Base-by-base conservation (phyloP, 805 yeast genomes). In the Wickerhamiella shivajii region DNA sequence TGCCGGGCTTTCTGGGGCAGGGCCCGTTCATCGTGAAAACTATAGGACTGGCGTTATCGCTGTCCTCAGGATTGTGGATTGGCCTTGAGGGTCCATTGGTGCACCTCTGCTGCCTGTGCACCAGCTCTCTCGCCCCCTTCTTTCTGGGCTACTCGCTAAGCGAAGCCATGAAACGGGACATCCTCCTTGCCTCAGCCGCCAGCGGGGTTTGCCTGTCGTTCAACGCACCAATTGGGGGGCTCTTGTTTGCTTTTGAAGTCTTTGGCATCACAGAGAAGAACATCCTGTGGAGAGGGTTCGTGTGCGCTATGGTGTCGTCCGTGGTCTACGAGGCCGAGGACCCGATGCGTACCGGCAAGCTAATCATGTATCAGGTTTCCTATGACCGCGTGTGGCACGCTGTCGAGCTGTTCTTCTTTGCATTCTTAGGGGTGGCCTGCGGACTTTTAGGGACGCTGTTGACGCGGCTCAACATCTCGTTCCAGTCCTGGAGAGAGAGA, bases 31-130 rank as follows among this genome's bases (percentile, higher is more conserved):
- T 68, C 3, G 59, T 61, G 34, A 80, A 80, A 48, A 57, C 68
- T 3, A 26, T 60, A 1, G 78, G 84, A 2, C 55, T 80, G 30
- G 57, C 72, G 5, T 55, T 78, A 29, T 74, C 76, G 11, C 74
- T 77, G 4, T 73, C 84, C 15, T 69, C 80, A 1, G 93, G 93
- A 0, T 47, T 81, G 2, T 77, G 87, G 80, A 63, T 77, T 5
- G 93, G 94, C 5, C 74, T 72, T 47, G 94, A 81, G 46, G 93
- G 93, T 2, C 93, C 94, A 1, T 52, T 83, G 35, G 85, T 79
- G 17, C 93, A 83, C 52, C 68, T 81, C 3, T 66, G 87, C 0
- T 70, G 79, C 43, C 27, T 27, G 4, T n/a, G 43, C 44, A 12
- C 39, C 34, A 3, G 25, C 37, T 4, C 27, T 29, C 10, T 42